These are phyloP conservation scores for Fragaria iinumae DNA, from an alignment of 306 rosid species.

Conservation along the genomic window DNA sequence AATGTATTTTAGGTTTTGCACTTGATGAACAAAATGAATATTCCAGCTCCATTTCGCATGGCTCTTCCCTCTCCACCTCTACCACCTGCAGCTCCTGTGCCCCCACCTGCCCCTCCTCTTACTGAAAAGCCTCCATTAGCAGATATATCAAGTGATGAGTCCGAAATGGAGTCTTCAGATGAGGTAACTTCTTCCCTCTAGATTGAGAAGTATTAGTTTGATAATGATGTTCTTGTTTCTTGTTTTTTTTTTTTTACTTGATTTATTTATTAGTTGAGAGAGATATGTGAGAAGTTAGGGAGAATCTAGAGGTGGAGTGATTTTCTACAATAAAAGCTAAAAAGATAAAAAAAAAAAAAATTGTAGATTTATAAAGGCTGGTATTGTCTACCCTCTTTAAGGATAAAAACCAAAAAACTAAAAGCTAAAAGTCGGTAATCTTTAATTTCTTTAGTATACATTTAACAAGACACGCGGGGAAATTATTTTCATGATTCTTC, in stretches of 20 bases:
- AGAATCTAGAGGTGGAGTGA: background rate
- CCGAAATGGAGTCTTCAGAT: slow-evolving; percentile 95
- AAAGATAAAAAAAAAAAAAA: background rate
- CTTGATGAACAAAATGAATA: slow-evolving; percentile 97
- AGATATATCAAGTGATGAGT: slow-evolving; percentile 71
- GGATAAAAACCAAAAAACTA: background rate
- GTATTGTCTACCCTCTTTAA: background rate
- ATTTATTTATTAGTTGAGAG: background rate
- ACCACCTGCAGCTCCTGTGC: slow-evolving; percentile 66
- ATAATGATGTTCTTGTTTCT: background rate
- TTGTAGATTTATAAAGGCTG: background rate
- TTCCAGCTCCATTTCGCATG: slow-evolving; percentile 95
- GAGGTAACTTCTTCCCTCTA: slow-evolving; percentile 56
- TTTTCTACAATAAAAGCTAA: background rate
- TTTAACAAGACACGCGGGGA: background rate
- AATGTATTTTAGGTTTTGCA: slow-evolving; percentile 68
- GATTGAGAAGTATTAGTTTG: background rate
- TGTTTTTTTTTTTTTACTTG: background rate
- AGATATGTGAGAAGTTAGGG: background rate
- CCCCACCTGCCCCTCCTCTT: slow-evolving; percentile 46
- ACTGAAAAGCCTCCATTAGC: slow-evolving; percentile 38
- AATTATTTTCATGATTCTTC: slow-evolving; percentile 7
- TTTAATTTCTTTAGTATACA: background rate
- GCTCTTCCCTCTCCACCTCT: slow-evolving; percentile 96
- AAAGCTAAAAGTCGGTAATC: background rate